Conservation (phyloP, 2,329 filamentous ascomycete species). For the Beauveria brongniartii region DNA sequence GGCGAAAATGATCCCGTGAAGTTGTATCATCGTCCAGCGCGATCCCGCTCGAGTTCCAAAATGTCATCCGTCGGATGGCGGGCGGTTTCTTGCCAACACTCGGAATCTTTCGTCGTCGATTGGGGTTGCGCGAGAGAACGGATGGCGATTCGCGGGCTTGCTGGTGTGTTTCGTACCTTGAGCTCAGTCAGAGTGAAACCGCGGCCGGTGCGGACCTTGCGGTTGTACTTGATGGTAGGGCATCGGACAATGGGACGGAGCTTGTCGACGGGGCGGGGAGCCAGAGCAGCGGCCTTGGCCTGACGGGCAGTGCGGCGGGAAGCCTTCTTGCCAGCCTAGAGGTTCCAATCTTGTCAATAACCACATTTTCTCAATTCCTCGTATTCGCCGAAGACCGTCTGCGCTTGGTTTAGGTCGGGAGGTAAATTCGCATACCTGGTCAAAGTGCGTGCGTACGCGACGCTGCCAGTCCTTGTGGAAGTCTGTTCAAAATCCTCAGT, state of each 20-base stretch:
- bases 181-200: constrained; percentile 97
- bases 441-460: constrained; percentile 98
- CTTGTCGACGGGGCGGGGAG: constrained; percentile 94
- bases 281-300: constrained; percentile 89
- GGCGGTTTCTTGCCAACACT: background rate
- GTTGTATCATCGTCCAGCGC: background rate
- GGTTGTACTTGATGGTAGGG: constrained; percentile 99
- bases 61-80: background rate
- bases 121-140: background rate
- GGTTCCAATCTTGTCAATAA: constrained; percentile 27
- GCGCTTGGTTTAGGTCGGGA: constrained; percentile 1
- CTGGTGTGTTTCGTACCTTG: constrained; percentile 60
- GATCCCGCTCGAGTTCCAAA: background rate
- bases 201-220: constrained; percentile 89
- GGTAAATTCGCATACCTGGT: constrained; percentile 67
- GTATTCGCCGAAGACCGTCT: constrained; percentile 7
- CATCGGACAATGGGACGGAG: constrained; percentile 94
- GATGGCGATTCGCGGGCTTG: background rate
- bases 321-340: constrained; percentile 89
- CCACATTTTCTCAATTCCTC: constrained; percentile 15
- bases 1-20: background rate
- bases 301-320: constrained; percentile 84
- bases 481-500: constrained; percentile 43
- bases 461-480: constrained; percentile 99
- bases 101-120: background rate